Percentiles rank a stretch among this genome's conserved stretches.
These are phyloP conservation scores for Pelargonium australe DNA, from an alignment of 441 rosid species.

Conservation along the genomic window DNA sequence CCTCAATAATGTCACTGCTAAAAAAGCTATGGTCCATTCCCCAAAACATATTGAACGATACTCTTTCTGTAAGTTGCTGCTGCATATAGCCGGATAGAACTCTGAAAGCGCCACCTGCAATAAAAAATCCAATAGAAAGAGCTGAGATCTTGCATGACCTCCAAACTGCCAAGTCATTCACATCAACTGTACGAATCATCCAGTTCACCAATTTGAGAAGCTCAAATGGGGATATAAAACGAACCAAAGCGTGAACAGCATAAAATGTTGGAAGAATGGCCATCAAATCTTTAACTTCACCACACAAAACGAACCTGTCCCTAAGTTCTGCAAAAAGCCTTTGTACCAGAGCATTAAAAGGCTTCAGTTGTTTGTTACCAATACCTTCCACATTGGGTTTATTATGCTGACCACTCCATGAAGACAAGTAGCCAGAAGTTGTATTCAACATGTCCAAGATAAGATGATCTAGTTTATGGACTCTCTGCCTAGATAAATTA, in stretches of 20 bases:
- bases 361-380: slow-evolving; percentile 31
- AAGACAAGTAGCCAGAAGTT: slow-evolving; percentile 44
- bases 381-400: slow-evolving; percentile 26
- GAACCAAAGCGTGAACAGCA: slow-evolving; percentile 47
- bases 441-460: slow-evolving; percentile 51
- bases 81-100: slow-evolving; percentile 45
- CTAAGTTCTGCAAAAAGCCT: slow-evolving; percentile 39
- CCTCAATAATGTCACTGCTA: slow-evolving; percentile 48
- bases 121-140: slow-evolving; percentile 50
- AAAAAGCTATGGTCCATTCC: slow-evolving; percentile 38
- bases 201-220: slow-evolving; percentile 55
- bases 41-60: slow-evolving; percentile 48
- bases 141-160: slow-evolving; percentile 28
- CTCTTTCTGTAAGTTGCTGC: slow-evolving; percentile 39
- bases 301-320: slow-evolving; percentile 44
- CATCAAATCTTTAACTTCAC: slow-evolving; percentile 33
- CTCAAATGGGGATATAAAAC: slow-evolving; percentile 58
- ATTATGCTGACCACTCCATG: slow-evolving; percentile 23
- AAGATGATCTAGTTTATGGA: slow-evolving; percentile 53
- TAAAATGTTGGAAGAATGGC: slow-evolving; percentile 51
- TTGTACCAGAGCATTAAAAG: slow-evolving; percentile 39
- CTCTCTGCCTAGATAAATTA: slow-evolving; percentile 32
- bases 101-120: slow-evolving; percentile 67
- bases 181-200: slow-evolving; percentile 45
- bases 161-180: slow-evolving; percentile 25